Evolutionary conservation across 163 green algal genomes (phyloP).

Genomic region (Volvox carteri): DNA sequence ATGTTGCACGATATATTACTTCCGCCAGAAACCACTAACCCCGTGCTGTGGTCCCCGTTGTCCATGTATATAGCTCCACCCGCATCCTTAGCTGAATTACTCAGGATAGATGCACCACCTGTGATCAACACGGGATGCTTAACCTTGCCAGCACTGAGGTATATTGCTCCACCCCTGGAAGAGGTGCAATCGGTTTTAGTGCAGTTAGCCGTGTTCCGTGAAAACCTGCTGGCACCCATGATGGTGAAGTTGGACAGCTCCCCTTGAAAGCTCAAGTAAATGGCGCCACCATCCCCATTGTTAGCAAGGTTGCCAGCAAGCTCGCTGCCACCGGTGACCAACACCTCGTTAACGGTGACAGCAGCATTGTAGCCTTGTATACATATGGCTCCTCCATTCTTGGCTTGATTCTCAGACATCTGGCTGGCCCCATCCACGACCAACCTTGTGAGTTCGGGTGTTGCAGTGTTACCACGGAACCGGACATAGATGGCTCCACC

Average conservation of each 20-base stretch:
- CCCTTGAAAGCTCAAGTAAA: neutral
- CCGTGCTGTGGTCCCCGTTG: neutral
- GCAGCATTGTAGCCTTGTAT: no score
- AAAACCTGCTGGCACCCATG: neutral
- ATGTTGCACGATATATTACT: neutral
- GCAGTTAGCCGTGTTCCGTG: neutral
- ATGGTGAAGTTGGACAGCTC: neutral
- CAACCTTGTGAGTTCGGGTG: no score
- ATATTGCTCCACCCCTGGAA: neutral
- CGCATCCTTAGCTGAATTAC: neutral
- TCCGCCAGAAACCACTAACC: neutral
- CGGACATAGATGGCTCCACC: neutral
- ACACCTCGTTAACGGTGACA: no score
- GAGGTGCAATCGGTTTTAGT: neutral
- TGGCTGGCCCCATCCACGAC: no score
- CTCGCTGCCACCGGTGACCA: no score
- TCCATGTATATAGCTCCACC: neutral
- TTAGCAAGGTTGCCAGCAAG: neutral
- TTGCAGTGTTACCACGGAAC: no score
- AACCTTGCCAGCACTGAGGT: neutral
- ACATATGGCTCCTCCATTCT: no score
- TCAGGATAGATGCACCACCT: neutral
- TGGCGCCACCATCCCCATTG: neutral
- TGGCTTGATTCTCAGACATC: no score
- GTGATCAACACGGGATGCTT: neutral